A percentile compares a stretch with the other conserved stretches of the same genome.
Conservation (phyloP, 2,329 filamentous ascomycete genomes). For the Cordyceps pruinosa region DNA sequence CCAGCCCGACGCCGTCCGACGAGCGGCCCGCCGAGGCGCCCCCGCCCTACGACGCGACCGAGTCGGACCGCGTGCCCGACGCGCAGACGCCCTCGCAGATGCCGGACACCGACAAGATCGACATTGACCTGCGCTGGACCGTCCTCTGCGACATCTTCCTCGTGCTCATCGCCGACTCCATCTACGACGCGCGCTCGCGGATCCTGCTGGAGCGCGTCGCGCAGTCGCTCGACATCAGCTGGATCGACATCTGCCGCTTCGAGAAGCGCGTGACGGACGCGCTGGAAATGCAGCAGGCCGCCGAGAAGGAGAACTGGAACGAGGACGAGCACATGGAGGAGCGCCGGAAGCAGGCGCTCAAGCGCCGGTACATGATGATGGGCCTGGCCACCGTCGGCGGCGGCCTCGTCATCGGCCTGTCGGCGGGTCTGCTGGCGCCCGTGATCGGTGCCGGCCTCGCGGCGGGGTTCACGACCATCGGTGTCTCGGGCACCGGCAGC, state of each 20-base stretch:
- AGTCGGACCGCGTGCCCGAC: conserved; percentile 65
- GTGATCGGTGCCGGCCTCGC: conserved; percentile 91
- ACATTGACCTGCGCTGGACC: conserved; percentile 95
- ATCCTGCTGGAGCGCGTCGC: conserved; percentile 78
- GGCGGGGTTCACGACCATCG: conserved; percentile 91
- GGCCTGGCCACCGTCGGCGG: conserved; percentile 93
- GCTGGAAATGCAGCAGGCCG: conserved; percentile 92
- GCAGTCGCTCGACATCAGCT: conserved; percentile 70
- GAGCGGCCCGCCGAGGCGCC: conserved; percentile 46
- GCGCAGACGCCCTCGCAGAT: conserved; percentile 79
- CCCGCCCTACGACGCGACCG: conserved; percentile 55
- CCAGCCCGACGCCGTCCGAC: conserved; percentile 24
- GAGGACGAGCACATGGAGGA: conserved; percentile 90
- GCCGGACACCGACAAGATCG: conserved; percentile 73
- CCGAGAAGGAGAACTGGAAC: conserved; percentile 95
- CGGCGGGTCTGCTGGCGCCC: conserved; percentile 83
- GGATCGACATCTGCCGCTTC: conserved; percentile 92
- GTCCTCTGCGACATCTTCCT: conserved; percentile 94
- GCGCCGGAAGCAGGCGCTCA: conserved; percentile 73
- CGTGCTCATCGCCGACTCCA: conserved; percentile 89
- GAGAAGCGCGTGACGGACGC: conserved; percentile 96
- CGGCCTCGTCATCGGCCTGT: conserved; percentile 89
- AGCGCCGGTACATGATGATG: conserved; percentile 87
- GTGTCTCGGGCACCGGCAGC: conserved; percentile 77
- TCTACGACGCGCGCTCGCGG: conserved; percentile 85